Evolutionary conservation across 352 stramenopile species (phyloP), one percentile per base, ranked within the genome.

Genomic region (Globisporangium perplexum): DNA sequence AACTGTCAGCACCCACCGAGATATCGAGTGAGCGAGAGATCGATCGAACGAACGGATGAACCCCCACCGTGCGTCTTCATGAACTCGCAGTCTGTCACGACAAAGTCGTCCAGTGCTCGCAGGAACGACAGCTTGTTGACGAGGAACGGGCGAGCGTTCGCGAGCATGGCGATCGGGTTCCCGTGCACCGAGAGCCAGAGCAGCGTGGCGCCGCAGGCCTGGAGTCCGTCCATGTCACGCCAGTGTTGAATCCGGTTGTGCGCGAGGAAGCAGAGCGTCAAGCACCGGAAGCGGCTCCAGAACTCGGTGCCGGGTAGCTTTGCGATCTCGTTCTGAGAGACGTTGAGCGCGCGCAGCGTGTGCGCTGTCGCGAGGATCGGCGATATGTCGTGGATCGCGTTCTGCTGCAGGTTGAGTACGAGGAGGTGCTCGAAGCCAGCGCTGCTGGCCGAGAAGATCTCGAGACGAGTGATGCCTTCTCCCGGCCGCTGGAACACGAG

Each of bases 41-140:
- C 23, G 41, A 26, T 14, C 7, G 20, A 6, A 23, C 20, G 15
- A 12, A 38, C 31, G 3, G 15, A 38, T 2, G 12, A 38, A 38
- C 12, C 69, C 59, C 43, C 54, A 63, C 68, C 65, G 36, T 77
- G 61, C 17, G 82, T 62, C 26, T 75, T 66, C 35, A 88, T 72
- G 47, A 79, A 60, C 47, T 91, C 80, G 44, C 75, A 57, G 47
- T 92, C 82, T 0, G 78, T 86, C 20, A 81, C 68, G 18, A 88
- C 70, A 39, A 77, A 72, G 33, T 78, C 66, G 41, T 92, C 77
- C 17, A 90, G 65, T 1, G 74, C 78, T 36, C 79, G 69, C 10
- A 92, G 61, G 14, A 69, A 71, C 0, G 69, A 71, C 12, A 92
- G 60, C 42, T 84, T 82, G 62, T 88, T 88, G 31, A 90, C 66